Evolutionary conservation across 768 basidiomycete species (phyloP).

Genomic region (Suillus cothurnatus): DNA sequence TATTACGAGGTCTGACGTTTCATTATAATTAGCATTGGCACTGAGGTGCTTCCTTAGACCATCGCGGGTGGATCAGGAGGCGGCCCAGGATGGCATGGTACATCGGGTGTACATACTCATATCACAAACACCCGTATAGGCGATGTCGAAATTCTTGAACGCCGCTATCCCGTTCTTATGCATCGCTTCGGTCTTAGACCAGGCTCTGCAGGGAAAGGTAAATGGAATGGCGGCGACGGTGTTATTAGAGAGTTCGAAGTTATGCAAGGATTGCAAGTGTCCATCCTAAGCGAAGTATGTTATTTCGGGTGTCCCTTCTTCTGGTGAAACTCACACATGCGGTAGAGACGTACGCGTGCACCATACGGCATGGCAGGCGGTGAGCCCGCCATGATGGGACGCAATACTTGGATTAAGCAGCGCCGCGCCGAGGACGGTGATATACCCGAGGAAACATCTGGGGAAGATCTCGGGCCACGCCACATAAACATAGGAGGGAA

Average conservation of each 20-base stretch:
- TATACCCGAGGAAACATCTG: slow-evolving; percentile 39
- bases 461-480: slow-evolving; percentile 40
- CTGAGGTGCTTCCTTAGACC: slow-evolving; percentile 51
- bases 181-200: slow-evolving; percentile 78
- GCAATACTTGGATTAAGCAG: slow-evolving; percentile 87
- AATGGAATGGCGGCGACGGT: slow-evolving; percentile 82
- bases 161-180: slow-evolving; percentile 89
- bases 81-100: slow-evolving; percentile 87
- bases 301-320: background rate
- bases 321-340: slow-evolving; percentile 4
- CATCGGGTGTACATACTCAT: slow-evolving; percentile 91
- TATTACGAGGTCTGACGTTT: slow-evolving; percentile 67
- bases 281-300: slow-evolving; percentile 81
- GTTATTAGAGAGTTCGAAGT: slow-evolving; percentile 85
- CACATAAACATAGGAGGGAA: slow-evolving; percentile 90
- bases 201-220: slow-evolving; percentile 70
- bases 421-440: slow-evolving; percentile 71
- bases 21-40: slow-evolving; percentile 10
- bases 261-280: slow-evolving; percentile 79
- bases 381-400: slow-evolving; percentile 65
- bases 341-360: slow-evolving; percentile 76
- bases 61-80: slow-evolving; percentile 95
- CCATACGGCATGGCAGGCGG: slow-evolving; percentile 90
- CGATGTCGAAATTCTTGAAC: slow-evolving; percentile 91
- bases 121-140: slow-evolving; percentile 93